Conservation (phyloP, 2,329 filamentous ascomycete species). For the Hymenoscyphus occultus region DNA sequence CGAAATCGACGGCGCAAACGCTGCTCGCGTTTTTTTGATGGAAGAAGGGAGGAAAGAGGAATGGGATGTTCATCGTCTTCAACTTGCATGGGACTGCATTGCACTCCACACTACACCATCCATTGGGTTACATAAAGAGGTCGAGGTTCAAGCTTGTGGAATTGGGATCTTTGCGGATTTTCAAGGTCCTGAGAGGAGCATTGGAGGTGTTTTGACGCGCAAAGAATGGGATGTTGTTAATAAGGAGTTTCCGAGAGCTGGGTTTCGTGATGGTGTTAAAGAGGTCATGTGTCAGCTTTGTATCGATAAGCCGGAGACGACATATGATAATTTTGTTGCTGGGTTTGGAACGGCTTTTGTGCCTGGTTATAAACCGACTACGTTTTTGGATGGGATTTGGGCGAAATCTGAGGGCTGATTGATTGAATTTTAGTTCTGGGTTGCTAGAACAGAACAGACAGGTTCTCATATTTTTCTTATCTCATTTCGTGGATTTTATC, state of each 20-base stretch:
- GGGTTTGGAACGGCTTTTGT: conserved; percentile 30
- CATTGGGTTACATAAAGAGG: conserved; percentile 42
- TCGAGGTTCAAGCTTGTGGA: conserved; percentile 35
- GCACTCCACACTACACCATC: conserved; percentile 42
- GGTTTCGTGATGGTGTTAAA: conserved; percentile 35
- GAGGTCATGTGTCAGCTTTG: conserved; percentile 38
- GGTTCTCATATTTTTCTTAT: too few species aligned
- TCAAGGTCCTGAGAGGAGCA: conserved; percentile 21
- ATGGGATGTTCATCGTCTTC: conserved; percentile 43
- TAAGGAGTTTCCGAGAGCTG: conserved; percentile 35
- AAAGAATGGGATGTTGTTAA: conserved; percentile 32
- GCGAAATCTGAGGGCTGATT: background rate
- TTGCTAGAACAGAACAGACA: too few species aligned
- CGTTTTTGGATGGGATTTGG: conserved; percentile 4
- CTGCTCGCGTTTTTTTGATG: conserved; percentile 42
- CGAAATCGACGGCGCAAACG: conserved; percentile 49
- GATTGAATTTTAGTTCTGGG: too few species aligned
- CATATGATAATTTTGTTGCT: conserved; percentile 37
- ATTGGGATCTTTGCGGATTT: conserved; percentile 8
- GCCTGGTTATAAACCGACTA: conserved; percentile 5
- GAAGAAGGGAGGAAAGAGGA: conserved; percentile 21
- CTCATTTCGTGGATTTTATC: too few species aligned
- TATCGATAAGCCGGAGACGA: conserved; percentile 37
- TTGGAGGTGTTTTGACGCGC: conserved; percentile 29
- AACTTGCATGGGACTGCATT: conserved; percentile 37